These are phyloP conservation scores for Trichoderma lentiforme DNA, from an alignment of 2,329 filamentous ascomycete species.

Conservation along the genomic window DNA sequence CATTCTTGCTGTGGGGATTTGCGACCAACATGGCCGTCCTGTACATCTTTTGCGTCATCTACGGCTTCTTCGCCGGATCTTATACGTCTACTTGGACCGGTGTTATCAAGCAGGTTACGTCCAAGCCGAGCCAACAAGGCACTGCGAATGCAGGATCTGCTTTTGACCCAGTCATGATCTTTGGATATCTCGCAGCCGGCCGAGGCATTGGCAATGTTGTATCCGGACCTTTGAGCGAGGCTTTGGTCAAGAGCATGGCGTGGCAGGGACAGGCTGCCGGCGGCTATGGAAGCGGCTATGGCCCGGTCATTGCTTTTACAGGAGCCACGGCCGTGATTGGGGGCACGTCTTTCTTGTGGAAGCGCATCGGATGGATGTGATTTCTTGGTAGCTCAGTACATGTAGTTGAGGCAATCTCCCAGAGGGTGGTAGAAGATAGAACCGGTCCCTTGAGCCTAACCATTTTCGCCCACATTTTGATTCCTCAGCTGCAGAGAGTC, in stretches of 20 bases:
- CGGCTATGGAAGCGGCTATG: slow-evolving; percentile 35
- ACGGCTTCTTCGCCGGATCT: slow-evolving; percentile 59
- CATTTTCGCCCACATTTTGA: background rate
- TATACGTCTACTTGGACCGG: slow-evolving; percentile 59
- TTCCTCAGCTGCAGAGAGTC: background rate
- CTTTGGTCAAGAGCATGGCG: slow-evolving; percentile 44
- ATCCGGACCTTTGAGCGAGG: slow-evolving; percentile 55
- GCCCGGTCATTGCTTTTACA: slow-evolving; percentile 35
- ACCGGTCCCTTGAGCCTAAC: background rate
- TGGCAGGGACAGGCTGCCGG: slow-evolving; percentile 36
- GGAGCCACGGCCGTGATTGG: slow-evolving; percentile 32
- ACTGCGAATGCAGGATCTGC: slow-evolving; percentile 18
- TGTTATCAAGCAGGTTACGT: slow-evolving; percentile 40
- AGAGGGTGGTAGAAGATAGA: background rate
- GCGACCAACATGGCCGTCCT: slow-evolving; percentile 48
- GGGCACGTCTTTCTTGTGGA: slow-evolving; percentile 32
- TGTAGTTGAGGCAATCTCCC: slow-evolving; percentile 18
- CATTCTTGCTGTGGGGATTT: slow-evolving; percentile 57
- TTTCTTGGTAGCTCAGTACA: background rate
- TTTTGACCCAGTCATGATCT: slow-evolving; percentile 52
- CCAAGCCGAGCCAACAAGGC: slow-evolving; percentile 1
- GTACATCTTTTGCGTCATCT: slow-evolving; percentile 55
- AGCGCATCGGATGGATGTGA: slow-evolving; percentile 34
- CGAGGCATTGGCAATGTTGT: slow-evolving; percentile 60
- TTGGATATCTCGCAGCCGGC: slow-evolving; percentile 55